A percentile compares a stretch with the other conserved stretches of the same genome.
phyloP scores from a whole-genome alignment of 2,329 filamentous ascomycete species.

The Pestalotiopsis fici region DNA sequence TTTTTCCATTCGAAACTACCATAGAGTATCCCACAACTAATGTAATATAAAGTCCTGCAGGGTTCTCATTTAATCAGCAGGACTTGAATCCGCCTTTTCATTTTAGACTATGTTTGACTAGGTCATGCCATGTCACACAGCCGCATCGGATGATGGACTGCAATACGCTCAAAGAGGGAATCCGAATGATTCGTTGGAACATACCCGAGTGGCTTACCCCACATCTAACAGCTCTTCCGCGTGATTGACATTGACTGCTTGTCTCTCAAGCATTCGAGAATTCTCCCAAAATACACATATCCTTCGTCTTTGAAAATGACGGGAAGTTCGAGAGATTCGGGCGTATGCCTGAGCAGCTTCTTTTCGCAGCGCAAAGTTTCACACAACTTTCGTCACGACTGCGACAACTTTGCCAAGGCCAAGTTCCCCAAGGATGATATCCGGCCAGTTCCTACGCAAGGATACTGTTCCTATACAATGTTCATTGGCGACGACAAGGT shows the following conservation, averaged over 20 bases:
- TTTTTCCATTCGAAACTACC: too few relatives aligned
- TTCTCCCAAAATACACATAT: not conserved
- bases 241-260: not conserved
- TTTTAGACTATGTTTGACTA: too few relatives aligned
- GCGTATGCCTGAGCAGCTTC: slow-evolving; percentile 23
- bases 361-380: slow-evolving; percentile 30
- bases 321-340: slow-evolving; percentile 23
- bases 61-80: too few relatives aligned
- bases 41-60: too few relatives aligned
- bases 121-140: too few relatives aligned
- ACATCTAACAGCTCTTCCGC: not conserved
- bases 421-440: slow-evolving; percentile 31
- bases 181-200: not conserved
- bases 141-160: not conserved
- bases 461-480: slow-evolving; percentile 55
- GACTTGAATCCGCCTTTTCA: too few relatives aligned
- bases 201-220: slow-evolving; percentile 1
- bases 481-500: slow-evolving; percentile 36
- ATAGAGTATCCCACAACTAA: too few relatives aligned
- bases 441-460: slow-evolving; percentile 39
- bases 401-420: slow-evolving; percentile 32
- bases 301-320: slow-evolving; percentile 12
- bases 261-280: not conserved
- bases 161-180: not conserved
- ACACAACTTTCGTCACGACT: slow-evolving; percentile 22